These are phyloP conservation scores for Chrysosporium queenslandicum DNA, from an alignment of 2,329 filamentous ascomycete genomes.

Conservation along the genomic window DNA sequence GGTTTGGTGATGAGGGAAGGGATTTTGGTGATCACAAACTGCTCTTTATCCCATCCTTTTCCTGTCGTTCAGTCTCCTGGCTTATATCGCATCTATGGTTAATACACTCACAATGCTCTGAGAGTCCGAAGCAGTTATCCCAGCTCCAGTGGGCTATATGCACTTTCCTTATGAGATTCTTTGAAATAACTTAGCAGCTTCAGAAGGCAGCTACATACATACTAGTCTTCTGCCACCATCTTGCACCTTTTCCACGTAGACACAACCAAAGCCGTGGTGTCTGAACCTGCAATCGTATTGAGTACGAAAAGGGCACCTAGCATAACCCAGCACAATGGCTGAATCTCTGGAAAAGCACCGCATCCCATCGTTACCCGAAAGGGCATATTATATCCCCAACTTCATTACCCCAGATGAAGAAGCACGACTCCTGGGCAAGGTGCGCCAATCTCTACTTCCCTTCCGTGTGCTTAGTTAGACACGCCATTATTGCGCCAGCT, in stretches of 20 bases:
- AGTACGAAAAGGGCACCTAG: background rate
- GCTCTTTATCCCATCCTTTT: no score
- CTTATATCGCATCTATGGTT: no score
- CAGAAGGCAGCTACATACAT: no score
- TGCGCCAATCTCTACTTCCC: slow-evolving; percentile 26
- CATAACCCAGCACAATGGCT: background rate
- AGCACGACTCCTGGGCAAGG: slow-evolving; percentile 58
- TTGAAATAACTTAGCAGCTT: no score
- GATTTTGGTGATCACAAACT: background rate
- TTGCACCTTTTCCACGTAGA: no score
- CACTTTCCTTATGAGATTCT: no score
- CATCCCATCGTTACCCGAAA: slow-evolving; percentile 27
- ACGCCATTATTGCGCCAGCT: background rate
- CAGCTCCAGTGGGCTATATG: no score
- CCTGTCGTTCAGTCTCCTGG: no score
- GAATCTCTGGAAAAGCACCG: slow-evolving; percentile 23
- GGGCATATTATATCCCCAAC: slow-evolving; percentile 73
- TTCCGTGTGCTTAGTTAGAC: background rate
- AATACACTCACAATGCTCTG: no score
- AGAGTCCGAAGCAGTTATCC: no score
- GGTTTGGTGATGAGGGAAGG: background rate
- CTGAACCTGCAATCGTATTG: background rate
- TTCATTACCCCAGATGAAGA: slow-evolving; percentile 76
- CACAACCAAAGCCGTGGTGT: no score
- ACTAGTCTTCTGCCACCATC: no score